Evolutionary conservation across 306 rosid genomes (phyloP), one percentile per base, ranked within the genome.

Genomic region (Dalbergia cochinchinensis): DNA sequence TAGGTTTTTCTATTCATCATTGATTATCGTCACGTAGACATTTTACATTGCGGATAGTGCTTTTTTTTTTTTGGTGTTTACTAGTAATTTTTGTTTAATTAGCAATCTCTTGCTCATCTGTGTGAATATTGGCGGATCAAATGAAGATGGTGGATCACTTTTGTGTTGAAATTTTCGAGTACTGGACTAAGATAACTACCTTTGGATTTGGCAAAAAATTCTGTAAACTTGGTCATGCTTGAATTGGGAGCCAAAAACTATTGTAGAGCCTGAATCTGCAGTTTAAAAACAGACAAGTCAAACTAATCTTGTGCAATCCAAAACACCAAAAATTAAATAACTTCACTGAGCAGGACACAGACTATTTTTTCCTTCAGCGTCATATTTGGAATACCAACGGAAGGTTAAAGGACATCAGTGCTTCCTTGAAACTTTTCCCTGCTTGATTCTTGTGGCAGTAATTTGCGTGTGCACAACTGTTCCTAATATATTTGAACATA

Each of bases 61-160:
- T n/a, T n/a, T 47, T 42, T 42, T 8, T 42, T 9, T 42, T 42
- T 42, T 6, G 7, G 48, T 42, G 68, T 69, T 75, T 63, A 69
- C 31, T 50, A 71, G 16, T 70, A 10, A 76, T 33, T 22, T 61
- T 5, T 55, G 65, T 44, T 45, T 63, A 59, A 20, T 44, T 69
- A 47, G 47, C 54, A 71, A 62, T 47, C 48, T 45, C 10, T 76
- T 76, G 20, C 65, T 63, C 18, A 51, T 58, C 14, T 74, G 44
- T 83, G 59, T 53, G 68, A 68, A 60, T 82, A 75, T 67, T 50
- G 41, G 70, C 41, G 41, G 71, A 11, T n/a, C 31, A 65, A n/a
- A 54, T 47, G 41, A 74, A 74, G 58, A 58, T 67, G 57, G 14
- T 47, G 12, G 53, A 66, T 50, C 66, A 58, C 63, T 66, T 81